These are phyloP conservation scores for Herpetomonas muscarum DNA, from an alignment of 208 protist species.

Conservation along the genomic window DNA sequence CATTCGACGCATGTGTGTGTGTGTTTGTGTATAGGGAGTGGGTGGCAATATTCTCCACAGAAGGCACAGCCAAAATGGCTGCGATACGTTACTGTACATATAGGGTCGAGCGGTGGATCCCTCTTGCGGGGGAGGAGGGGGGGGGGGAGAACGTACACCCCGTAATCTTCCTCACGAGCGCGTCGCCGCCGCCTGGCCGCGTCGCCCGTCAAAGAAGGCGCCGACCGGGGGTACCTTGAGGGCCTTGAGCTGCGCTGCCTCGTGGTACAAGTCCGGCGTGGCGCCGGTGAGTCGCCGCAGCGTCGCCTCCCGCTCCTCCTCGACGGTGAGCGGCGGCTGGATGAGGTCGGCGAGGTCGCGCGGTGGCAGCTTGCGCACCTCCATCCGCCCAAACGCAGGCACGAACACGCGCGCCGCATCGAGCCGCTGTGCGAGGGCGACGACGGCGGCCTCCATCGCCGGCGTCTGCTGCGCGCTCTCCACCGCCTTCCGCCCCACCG, in stretches of 20 bases:
- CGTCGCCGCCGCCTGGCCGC: not conserved
- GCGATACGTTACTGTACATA: too few species aligned
- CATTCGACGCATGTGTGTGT: too few species aligned
- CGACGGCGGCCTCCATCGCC: conserved; percentile 15
- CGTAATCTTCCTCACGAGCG: too few species aligned
- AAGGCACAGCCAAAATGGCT: too few species aligned
- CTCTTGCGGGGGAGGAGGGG: too few species aligned
- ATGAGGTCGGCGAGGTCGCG: conserved; percentile 31
- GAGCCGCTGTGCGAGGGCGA: conserved; percentile 13
- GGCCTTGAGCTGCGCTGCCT: conserved; percentile 23
- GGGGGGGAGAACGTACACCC: too few species aligned
- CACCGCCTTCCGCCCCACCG: conserved; percentile 20
- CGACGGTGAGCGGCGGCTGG: conserved; percentile 49
- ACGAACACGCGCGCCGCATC: conserved; percentile 38
- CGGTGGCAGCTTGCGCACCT: conserved; percentile 48
- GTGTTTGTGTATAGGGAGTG: too few species aligned
- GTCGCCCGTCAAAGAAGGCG: conserved; percentile 38
- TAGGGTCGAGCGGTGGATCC: too few species aligned
- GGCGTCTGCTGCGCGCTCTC: conserved; percentile 1
- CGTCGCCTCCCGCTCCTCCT: conserved; percentile 46
- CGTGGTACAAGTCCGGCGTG: conserved; percentile 42
- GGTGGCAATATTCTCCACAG: too few species aligned
- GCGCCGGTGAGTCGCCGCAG: conserved; percentile 66
- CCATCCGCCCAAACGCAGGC: conserved; percentile 65
- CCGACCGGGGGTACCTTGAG: conserved; percentile 34